A percentile compares a stretch with the other conserved stretches of the same genome.
Evolutionary conservation across 345 rosid species (phyloP).

Genomic region (Sisymbrium altissimum): DNA sequence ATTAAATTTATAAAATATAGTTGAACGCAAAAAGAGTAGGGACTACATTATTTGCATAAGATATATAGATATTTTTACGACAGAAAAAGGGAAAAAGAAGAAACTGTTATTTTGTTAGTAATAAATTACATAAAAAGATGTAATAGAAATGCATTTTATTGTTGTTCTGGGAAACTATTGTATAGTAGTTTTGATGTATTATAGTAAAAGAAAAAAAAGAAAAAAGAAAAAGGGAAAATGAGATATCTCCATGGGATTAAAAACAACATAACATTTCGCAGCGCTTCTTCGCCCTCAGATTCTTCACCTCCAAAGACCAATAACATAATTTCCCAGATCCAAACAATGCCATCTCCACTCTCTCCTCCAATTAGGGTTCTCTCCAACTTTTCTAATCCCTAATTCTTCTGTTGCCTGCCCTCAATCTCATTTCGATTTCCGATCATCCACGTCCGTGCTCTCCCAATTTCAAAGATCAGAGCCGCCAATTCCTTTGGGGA

Average conservation of each 20-base stretch:
- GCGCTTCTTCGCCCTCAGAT: constrained; percentile 41
- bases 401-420: background rate
- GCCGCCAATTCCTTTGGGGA: constrained; percentile 17
- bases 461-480: constrained; percentile 35
- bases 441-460: constrained; percentile 20
- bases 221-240: background rate
- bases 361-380: constrained; percentile 39
- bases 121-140: background rate
- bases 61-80: background rate
- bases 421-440: constrained; percentile 13
- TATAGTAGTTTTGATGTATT: too few species aligned
- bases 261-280: constrained; percentile 25
- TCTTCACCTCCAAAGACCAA: constrained; percentile 40
- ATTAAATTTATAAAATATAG: too few species aligned
- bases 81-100: background rate
- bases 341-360: constrained; percentile 40
- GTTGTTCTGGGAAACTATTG: background rate
- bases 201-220: background rate
- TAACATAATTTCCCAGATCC: constrained; percentile 41
- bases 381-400: constrained; percentile 18
- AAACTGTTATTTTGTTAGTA: background rate
- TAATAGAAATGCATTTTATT: background rate
- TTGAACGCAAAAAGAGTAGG: background rate
- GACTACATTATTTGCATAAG: background rate
- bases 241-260: constrained; percentile 31